These are phyloP conservation scores for Wickerhamomyces sp. DNA, from an alignment of 1,139 yeast genomes.

Conservation along the genomic window DNA sequence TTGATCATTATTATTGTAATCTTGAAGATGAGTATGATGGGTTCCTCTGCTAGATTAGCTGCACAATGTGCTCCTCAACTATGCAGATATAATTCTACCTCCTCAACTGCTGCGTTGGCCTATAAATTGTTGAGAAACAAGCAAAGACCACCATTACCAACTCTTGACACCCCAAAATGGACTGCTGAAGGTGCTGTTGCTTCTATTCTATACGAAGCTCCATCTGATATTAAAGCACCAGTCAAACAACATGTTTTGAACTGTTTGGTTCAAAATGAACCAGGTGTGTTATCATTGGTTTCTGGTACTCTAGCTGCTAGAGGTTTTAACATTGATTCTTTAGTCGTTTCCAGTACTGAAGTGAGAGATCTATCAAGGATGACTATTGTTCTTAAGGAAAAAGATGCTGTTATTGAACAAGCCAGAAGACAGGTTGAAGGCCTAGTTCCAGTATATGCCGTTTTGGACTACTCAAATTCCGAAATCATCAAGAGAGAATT, in stretches of 20 bases:
- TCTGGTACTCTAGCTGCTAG: constrained; percentile 97
- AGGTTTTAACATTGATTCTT: constrained; percentile 95
- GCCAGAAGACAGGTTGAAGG: constrained; percentile 99
- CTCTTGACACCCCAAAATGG: constrained; percentile 94
- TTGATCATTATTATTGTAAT: neutral
- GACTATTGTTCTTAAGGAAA: constrained; percentile 94
- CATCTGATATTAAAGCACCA: constrained; percentile 61
- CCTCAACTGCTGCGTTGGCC: constrained; percentile 86
- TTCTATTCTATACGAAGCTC: constrained; percentile 91
- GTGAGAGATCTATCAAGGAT: constrained; percentile 92
- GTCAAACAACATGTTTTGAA: constrained; percentile 84
- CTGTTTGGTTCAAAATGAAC: constrained; percentile 97
- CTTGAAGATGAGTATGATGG: neutral
- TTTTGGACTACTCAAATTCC: constrained; percentile 85
- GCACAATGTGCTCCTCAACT: neutral
- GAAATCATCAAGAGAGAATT: constrained; percentile 89
- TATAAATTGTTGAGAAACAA: constrained; percentile 84
- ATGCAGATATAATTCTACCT: constrained; percentile 34
- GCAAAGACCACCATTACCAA: constrained; percentile 87
- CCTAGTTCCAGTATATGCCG: constrained; percentile 97
- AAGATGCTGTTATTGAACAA: constrained; percentile 94
- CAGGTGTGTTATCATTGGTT: constrained; percentile 91
- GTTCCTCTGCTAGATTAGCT: neutral
- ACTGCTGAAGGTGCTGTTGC: constrained; percentile 94
- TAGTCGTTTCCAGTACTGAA: constrained; percentile 95